Evolutionary conservation across 495 filamentous ascomycete genomes (phyloP), one percentile per base, ranked within the genome.

Genomic region (Niebla homalea): DNA sequence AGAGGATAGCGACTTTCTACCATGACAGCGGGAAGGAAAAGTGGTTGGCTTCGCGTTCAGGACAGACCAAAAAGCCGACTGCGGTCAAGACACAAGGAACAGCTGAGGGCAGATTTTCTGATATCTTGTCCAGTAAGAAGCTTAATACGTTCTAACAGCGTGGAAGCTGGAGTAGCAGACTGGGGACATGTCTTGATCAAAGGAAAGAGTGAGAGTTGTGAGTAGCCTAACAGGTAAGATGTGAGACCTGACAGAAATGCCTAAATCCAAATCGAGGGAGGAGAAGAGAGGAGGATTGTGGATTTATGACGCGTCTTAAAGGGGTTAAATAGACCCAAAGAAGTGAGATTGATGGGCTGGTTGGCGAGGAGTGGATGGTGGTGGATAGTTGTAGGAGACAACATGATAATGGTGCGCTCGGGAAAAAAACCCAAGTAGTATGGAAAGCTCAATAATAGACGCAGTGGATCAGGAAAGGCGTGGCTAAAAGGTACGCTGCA

Each of bases 281-380:
- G 21, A 22, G 38, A 3, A 18, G 38, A 7, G 21, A 41, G 21
- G 38, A 41, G 38, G 38, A 19, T 8, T 4, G 6, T 22, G 10
- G 16, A 6, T 41, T 41, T 41, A 3, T 41, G 51, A 62, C 60
- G 62, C 60, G 62, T 62, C 51, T 52, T 25, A 48, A 50, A 43
- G 46, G 22, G 5, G 26, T n/a, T 36, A 16, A 26, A 50, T 47
- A 50, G 43, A 49, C 48, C 38, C 14, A 16, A 26, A 23, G 36
- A 25, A 20, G 40, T 49, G 44, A 43, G 21, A 15, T 16, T 29
- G 49, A 52, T 43, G 55, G 47, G n/a, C 16, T 26, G 36, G 55
- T 21, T 52, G 50, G 43, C 47, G 51, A 29, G n/a, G 35, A 38
- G 49, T 43, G 26, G 56, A 46, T 39, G 50, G 54, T 38, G 46